Evolutionary conservation across 306 rosid genomes (phyloP).

Genomic region (Fagus sylvatica): DNA sequence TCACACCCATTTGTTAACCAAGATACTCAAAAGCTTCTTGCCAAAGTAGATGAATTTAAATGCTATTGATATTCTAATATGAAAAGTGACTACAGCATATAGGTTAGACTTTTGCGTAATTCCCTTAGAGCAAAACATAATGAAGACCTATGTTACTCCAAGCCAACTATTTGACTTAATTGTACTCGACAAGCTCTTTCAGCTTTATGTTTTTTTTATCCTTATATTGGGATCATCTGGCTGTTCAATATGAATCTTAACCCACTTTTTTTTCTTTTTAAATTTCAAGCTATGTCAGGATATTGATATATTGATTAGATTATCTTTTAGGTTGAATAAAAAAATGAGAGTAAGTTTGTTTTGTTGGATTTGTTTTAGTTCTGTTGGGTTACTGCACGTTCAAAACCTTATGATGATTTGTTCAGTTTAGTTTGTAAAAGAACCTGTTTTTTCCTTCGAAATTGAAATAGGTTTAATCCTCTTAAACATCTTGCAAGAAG

Average conservation of each 20-base stretch:
- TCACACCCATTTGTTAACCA: slow-evolving; percentile 3
- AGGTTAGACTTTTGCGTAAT: not conserved
- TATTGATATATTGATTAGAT: not conserved
- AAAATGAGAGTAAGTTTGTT: too few species aligned
- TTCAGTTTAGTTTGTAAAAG: not conserved
- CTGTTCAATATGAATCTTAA: not conserved
- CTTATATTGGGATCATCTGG: not conserved
- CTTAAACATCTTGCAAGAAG: not conserved
- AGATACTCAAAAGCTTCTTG: not conserved
- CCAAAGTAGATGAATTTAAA: slow-evolving; percentile 12
- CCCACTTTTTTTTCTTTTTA: not conserved
- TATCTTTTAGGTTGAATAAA: not conserved
- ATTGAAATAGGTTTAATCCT: not conserved
- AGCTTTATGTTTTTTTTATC: slow-evolving; percentile 11
- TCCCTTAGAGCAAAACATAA: slow-evolving; percentile 1
- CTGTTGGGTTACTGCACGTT: not conserved
- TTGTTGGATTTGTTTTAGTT: not conserved
- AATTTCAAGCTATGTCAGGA: not conserved
- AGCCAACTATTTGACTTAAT: not conserved
- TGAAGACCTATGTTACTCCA: not conserved
- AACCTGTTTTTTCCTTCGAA: not conserved
- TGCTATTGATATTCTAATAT: slow-evolving; percentile 5
- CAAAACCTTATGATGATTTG: not conserved
- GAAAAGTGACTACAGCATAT: not conserved
- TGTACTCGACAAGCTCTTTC: not conserved